Evolutionary conservation across 2,329 filamentous ascomycete species (phyloP).

Genomic region (Fusarium sp.): DNA sequence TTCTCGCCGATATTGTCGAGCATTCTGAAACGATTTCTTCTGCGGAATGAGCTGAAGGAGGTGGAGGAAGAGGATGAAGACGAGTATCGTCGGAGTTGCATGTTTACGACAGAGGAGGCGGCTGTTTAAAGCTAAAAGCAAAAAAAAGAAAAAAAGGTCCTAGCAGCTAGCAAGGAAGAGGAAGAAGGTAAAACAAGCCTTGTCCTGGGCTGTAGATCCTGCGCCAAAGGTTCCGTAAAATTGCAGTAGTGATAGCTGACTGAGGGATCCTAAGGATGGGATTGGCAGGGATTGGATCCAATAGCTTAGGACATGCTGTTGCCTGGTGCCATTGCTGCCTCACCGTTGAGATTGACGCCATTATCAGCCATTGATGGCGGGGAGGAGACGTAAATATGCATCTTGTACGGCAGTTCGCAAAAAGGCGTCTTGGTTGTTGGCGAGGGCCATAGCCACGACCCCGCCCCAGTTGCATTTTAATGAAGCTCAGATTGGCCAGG

Average conservation of each 20-base stretch:
- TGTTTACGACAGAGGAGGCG: neutral
- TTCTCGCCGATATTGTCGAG: constrained; percentile 19
- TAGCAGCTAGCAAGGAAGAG: neutral
- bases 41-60: neutral
- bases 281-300: neutral
- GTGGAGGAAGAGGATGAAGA: neutral
- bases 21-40: constrained; percentile 13
- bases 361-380: neutral
- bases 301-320: constrained; percentile 1
- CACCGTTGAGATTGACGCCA: neutral
- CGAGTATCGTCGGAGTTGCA: neutral
- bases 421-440: neutral
- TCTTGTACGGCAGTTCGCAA: constrained; percentile 1
- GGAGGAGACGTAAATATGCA: neutral
- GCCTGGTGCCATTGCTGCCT: constrained; percentile 9
- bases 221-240: neutral
- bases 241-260: neutral
- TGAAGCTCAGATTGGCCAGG: neutral
- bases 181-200: neutral
- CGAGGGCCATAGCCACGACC: neutral
- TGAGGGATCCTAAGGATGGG: neutral
- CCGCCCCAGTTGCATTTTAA: neutral
- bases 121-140: neutral
- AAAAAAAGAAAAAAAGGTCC: constrained; percentile 12
- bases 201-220: neutral